phyloP scores from a whole-genome alignment of 768 basidiomycete species.

The Dioszegia crocea region DNA sequence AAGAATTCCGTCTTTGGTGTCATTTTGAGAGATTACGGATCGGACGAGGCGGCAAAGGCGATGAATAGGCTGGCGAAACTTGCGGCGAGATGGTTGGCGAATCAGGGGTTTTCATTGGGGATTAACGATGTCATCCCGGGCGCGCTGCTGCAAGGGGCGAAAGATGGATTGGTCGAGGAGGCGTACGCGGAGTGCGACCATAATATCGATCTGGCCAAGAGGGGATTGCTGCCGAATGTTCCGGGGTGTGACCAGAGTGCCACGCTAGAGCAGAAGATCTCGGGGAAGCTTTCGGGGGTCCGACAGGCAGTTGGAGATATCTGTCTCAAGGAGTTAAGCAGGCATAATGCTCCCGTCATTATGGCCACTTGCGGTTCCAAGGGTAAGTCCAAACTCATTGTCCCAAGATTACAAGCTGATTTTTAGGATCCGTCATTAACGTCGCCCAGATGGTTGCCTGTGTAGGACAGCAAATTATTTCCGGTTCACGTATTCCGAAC shows the following conservation, averaged over 20 bases:
- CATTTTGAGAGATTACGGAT: conserved; percentile 92
- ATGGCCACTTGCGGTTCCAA: conserved; percentile 99
- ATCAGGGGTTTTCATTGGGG: conserved; percentile 93
- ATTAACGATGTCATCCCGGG: conserved; percentile 99
- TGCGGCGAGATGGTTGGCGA: conserved; percentile 90
- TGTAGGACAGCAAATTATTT: conserved; percentile 98
- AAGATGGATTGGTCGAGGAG: conserved; percentile 76
- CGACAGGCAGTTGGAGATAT: conserved; percentile 94
- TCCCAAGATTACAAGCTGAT: conserved; percentile 14
- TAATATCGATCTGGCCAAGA: conserved; percentile 82
- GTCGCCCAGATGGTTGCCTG: conserved; percentile 99
- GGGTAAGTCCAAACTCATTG: conserved; percentile 55
- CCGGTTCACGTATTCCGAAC: conserved; percentile 95
- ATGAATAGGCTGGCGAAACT: conserved; percentile 97
- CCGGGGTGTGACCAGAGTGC: conserved; percentile 97
- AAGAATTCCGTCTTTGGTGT: conserved; percentile 99
- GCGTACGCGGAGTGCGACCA: conserved; percentile 84
- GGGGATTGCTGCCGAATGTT: conserved; percentile 88
- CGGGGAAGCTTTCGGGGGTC: conserved; percentile 86
- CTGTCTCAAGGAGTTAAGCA: conserved; percentile 96
- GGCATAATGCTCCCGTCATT: conserved; percentile 93
- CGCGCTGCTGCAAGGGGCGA: conserved; percentile 68
- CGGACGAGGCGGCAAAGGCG: conserved; percentile 85
- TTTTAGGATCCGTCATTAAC: conserved; percentile 91
- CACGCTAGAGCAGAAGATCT: conserved; percentile 94